phyloP scores from a whole-genome alignment of 2,329 filamentous ascomycete genomes.

The Fusarium sublunatum region DNA sequence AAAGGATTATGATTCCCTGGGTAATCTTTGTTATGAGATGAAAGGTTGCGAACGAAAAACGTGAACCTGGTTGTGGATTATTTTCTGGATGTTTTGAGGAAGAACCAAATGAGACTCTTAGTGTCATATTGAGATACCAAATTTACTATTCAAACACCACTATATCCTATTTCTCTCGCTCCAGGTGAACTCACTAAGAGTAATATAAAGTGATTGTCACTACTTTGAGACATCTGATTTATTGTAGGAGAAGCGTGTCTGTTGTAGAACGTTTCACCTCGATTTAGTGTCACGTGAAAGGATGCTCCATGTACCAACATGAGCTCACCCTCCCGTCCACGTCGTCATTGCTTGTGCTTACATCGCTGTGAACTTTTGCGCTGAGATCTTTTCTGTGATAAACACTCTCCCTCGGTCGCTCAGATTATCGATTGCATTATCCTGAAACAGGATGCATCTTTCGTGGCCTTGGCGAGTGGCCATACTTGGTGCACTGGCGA shows the following conservation, averaged over 20 bases:
- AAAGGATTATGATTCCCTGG: constrained; percentile 31
- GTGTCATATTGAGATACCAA: constrained; percentile 28
- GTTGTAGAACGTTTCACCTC: background rate
- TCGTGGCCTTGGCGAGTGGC: constrained; percentile 30
- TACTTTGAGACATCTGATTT: background rate
- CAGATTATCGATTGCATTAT: background rate
- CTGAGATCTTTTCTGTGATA: background rate
- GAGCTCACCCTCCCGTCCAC: background rate
- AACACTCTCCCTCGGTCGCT: background rate
- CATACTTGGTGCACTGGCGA: constrained; percentile 33
- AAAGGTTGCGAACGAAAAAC: constrained; percentile 6
- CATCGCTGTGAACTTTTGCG: background rate
- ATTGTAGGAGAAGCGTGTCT: background rate
- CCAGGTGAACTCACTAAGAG: no score
- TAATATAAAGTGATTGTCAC: no score
- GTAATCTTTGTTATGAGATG: constrained; percentile 13
- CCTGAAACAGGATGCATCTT: constrained; percentile 29
- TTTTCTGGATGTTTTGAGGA: constrained; percentile 9
- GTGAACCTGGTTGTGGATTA: constrained; percentile 2
- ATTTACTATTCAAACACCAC: constrained; percentile 4
- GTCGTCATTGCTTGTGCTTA: background rate
- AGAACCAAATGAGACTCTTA: background rate
- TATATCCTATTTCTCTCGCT: no score
- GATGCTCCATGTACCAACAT: background rate
- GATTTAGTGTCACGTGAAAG: constrained; percentile 5